Evolutionary conservation across 2,329 filamentous ascomycete species (phyloP), one percentile per base, ranked within the genome.

Genomic region (Arthrobotrys sphaeroides): DNA sequence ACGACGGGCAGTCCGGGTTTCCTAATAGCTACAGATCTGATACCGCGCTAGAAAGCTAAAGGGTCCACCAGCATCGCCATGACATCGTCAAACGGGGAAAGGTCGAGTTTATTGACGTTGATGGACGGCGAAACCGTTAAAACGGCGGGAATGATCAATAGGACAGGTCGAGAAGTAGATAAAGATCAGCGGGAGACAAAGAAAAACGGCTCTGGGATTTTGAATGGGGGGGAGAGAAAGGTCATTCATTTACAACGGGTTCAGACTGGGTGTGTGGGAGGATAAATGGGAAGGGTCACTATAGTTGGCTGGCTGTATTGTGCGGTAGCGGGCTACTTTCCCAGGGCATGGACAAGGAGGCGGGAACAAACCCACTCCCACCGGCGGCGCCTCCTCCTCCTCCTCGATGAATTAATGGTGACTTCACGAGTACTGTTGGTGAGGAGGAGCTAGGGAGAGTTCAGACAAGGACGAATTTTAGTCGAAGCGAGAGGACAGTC

Each of bases 121-220:
- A 60, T 53, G 55, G 33, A 62, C 53, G 42, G 47, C 57, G 49
- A 66, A 60, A 69, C 33, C 31, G 47, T 59, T 42, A 55, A 74
- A 68, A 45, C 57, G 47, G 59, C 64, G 59, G 64, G 57, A 68
- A 59, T 51, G 42, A 40, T 31, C 33, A 65, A 51, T 49, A 51
- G 55, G 51, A 64, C 57, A 20, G 33, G 36, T 51, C 55, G 33
- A 65, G 64, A 69, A 75, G 47, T 55, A 69, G 72, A 75, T 75
- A 75, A 75, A 75, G 72, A 75, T 75, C 72, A 75, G 72, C 70
- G 42, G 33, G 64, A 67, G 47, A 75, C 72, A 69, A 69, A 75
- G 72, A 66, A 74, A 55, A 36, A 68, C 36, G 43, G 69, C 20
- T 57, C 55, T 61, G 47, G 62, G 38, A 59, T 47, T 49, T 55